Evolutionary conservation across 208 protist genomes (phyloP).

Genomic region (Strigomonas galati): DNA sequence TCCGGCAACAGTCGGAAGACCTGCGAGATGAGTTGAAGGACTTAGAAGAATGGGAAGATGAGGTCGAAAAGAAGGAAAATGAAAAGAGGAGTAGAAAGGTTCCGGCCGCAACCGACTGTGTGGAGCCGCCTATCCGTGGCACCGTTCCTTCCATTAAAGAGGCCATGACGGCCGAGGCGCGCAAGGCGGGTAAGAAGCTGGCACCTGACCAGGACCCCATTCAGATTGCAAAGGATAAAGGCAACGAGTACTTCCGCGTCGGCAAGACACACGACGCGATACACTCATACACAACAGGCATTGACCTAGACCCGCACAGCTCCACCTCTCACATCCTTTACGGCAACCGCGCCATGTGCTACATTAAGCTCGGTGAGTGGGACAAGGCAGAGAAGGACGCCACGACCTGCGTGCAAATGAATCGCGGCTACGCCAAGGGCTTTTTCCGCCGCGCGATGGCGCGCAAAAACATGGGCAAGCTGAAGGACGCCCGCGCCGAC

Average conservation of each 20-base stretch:
- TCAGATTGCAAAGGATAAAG: conserved; percentile 66
- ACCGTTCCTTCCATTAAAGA: conserved; percentile 86
- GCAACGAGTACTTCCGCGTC: conserved; percentile 81
- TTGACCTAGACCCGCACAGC: conserved; percentile 76
- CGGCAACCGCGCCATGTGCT: conserved; percentile 84
- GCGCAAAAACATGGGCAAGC: conserved; percentile 74
- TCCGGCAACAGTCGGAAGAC: conserved; percentile 84
- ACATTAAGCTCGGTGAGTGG: conserved; percentile 76
- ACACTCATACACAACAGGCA: conserved; percentile 75
- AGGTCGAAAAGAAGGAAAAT: conserved; percentile 39
- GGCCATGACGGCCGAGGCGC: conserved; percentile 38
- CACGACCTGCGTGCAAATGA: conserved; percentile 70
- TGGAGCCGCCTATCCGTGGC: conserved; percentile 73
- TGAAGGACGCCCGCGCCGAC: conserved; percentile 81
- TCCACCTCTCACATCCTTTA: conserved; percentile 72
- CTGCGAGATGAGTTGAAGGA: conserved; percentile 84
- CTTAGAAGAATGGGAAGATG: conserved; percentile 75
- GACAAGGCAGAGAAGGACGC: conserved; percentile 78
- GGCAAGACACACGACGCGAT: conserved; percentile 75
- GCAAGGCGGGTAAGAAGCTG: conserved; percentile 21
- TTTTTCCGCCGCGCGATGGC: conserved; percentile 86
- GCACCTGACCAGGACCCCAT: conserved; percentile 43
- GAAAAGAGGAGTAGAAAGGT: conserved; percentile 27
- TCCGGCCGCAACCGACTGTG: conserved; percentile 2
- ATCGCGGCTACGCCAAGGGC: conserved; percentile 80